Evolutionary conservation across 495 filamentous ascomycete species (phyloP).

Genomic region (Neurospora sp.): DNA sequence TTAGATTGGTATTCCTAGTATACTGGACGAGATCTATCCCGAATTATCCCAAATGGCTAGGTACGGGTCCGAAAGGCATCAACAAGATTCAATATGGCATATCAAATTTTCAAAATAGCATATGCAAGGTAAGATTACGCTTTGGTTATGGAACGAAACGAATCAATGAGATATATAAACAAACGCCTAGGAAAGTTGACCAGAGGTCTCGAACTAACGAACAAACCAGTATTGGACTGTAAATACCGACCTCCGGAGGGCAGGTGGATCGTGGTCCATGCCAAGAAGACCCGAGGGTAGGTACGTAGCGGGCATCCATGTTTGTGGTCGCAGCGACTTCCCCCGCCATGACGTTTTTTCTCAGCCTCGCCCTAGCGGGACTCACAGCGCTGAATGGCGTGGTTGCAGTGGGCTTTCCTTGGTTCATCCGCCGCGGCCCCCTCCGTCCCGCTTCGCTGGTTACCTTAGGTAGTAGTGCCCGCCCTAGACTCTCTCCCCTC

Average conservation of each 20-base stretch:
- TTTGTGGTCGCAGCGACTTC: not conserved
- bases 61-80: too few species aligned
- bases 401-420: not conserved
- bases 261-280: not conserved
- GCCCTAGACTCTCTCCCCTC: not conserved
- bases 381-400: slow-evolving; percentile 7
- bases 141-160: too few species aligned
- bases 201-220: too few species aligned
- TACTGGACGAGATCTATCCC: too few species aligned
- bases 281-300: not conserved
- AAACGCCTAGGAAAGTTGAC: too few species aligned
- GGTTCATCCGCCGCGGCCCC: not conserved
- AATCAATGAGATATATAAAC: too few species aligned
- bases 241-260: not conserved
- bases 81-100: too few species aligned
- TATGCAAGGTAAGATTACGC: too few species aligned
- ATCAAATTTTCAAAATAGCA: too few species aligned
- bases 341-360: slow-evolving; percentile 5
- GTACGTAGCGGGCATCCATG: not conserved
- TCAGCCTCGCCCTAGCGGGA: slow-evolving; percentile 1
- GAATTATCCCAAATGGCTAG: too few species aligned
- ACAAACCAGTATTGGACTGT: too few species aligned
- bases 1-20: too few species aligned
- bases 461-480: not conserved
- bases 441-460: not conserved